Evolutionary conservation across 345 rosid species (phyloP).

Genomic region (Boechera retrofracta): DNA sequence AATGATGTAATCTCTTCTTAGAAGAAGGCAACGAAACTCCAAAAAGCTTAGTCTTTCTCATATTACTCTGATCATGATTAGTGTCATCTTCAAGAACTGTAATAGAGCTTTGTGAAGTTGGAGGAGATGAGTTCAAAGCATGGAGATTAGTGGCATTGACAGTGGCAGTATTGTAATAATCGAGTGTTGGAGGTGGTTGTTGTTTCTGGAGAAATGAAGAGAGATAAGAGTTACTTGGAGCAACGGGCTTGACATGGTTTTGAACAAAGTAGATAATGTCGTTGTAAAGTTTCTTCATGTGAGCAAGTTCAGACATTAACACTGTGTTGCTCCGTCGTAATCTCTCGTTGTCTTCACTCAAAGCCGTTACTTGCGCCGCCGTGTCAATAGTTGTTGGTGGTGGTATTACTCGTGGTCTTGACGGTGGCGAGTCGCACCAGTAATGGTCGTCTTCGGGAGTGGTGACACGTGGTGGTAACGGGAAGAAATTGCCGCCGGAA

Average conservation of each 20-base stretch:
- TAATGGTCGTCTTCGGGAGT: conserved; percentile 60
- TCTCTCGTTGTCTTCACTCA: conserved; percentile 85
- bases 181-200: conserved; percentile 33
- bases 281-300: conserved; percentile 90
- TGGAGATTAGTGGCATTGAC: conserved; percentile 1
- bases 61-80: conserved; percentile 24
- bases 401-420: conserved; percentile 13
- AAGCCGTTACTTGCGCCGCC: conserved; percentile 55
- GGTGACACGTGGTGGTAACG: conserved; percentile 58
- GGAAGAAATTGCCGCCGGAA: conserved; percentile 56
- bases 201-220: conserved; percentile 55
- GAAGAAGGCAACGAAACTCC: conserved; percentile 72
- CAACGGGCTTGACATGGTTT: conserved; percentile 85
- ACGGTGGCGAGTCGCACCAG: conserved; percentile 70
- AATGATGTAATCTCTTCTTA: conserved; percentile 69
- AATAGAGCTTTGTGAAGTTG: conserved; percentile 46
- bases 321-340: conserved; percentile 75
- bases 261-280: conserved; percentile 93
- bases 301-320: conserved; percentile 83
- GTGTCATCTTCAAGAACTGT: conserved; percentile 42
- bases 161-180: conserved; percentile 42
- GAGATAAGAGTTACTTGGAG: conserved; percentile 65
- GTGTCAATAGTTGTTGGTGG: conserved; percentile 18
- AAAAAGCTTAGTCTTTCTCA: conserved; percentile 67
- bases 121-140: conserved; percentile 38